Evolutionary conservation across 768 basidiomycete species (phyloP), one percentile per base, ranked within the genome.

Genomic region (Ramaria rubella): DNA sequence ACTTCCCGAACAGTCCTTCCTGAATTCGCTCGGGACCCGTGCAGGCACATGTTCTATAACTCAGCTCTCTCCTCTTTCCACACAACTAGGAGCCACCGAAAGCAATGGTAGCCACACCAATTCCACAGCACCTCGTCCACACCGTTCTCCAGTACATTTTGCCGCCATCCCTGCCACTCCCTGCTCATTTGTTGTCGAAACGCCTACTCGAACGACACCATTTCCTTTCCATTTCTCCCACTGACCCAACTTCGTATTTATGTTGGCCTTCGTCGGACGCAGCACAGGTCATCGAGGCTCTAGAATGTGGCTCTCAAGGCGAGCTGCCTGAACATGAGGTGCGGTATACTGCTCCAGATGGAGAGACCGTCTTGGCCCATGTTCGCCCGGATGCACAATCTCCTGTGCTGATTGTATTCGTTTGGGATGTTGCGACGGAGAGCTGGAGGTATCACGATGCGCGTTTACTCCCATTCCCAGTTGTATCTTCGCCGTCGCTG

Each of bases 361-460:
- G 42, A 23, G 57, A 52, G 2, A 52, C 62, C 9, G 24, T 26
- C 17, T 26, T 54, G 46, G 52, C 60, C 27, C 55, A 56, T 55
- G 42, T 33, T 46, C 50, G 46, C 15, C 59, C 59, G 24, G 23
- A 43, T 19, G 15, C 34, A 19, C 33, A 27, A 12, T 56, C 58
- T 30, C 27, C 34, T 30, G 14, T 86, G 59, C 78, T 86, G 59
- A 73, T 90, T 48, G 71, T 88, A 61, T 87, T 90, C 66, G 80
- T 78, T 33, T 87, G 84, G 83, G 80, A 87, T 65, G 42, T 59
- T 51, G 70, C 69, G 19, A 68, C 45, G 5, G 69, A 72, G 9
- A 69, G 68, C 23, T 90, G 88, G 88, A 81, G 74, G 64, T 90
- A 86, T 64, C 85, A 87, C 69, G 83, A 88, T 67, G 69, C 78